Conservation (phyloP, 1,139 yeast genomes). For the Suhomyces guaymorum region DNA sequence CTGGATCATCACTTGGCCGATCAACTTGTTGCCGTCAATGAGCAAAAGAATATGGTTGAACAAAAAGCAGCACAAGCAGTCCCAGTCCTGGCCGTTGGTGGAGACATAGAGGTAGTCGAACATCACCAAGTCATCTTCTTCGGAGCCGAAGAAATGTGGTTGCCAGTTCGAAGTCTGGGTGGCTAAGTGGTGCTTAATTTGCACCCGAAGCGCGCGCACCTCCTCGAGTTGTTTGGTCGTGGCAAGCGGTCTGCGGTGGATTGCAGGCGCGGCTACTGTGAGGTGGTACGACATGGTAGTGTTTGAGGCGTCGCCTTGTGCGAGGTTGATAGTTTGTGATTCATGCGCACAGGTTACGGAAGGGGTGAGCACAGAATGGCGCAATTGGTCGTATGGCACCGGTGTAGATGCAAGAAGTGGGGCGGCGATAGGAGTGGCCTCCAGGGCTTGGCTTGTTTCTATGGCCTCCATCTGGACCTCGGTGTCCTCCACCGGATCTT, state of each 20-base stretch:
- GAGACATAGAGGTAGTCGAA: slow-evolving; percentile 48
- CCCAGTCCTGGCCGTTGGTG: slow-evolving; percentile 40
- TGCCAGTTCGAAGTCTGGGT: slow-evolving; percentile 12
- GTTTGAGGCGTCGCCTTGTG: background rate
- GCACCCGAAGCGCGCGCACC: slow-evolving; percentile 1
- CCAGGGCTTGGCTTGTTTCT: too few relatives aligned
- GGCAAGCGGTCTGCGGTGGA: too few relatives aligned
- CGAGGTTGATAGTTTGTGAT: too few relatives aligned
- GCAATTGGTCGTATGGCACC: slow-evolving; percentile 1
- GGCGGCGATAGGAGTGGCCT: too few relatives aligned
- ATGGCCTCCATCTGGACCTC: slow-evolving; percentile 4
- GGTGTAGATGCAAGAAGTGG: slow-evolving; percentile 1
- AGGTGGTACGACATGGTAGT: background rate
- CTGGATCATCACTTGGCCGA: slow-evolving; percentile 35
- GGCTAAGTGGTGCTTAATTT: slow-evolving; percentile 8
- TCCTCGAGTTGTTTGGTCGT: background rate
- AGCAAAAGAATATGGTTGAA: slow-evolving; percentile 44
- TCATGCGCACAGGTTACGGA: background rate
- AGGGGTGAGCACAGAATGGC: slow-evolving; percentile 14
- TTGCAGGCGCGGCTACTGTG: slow-evolving; percentile 23
- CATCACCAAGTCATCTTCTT: slow-evolving; percentile 32
- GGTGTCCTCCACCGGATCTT: slow-evolving; percentile 12
- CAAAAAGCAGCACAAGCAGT: slow-evolving; percentile 35
- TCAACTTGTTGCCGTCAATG: slow-evolving; percentile 33
- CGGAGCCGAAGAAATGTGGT: slow-evolving; percentile 11